phyloP scores from a whole-genome alignment of 2,329 filamentous ascomycete species.

The Epichloe coenophiala region DNA sequence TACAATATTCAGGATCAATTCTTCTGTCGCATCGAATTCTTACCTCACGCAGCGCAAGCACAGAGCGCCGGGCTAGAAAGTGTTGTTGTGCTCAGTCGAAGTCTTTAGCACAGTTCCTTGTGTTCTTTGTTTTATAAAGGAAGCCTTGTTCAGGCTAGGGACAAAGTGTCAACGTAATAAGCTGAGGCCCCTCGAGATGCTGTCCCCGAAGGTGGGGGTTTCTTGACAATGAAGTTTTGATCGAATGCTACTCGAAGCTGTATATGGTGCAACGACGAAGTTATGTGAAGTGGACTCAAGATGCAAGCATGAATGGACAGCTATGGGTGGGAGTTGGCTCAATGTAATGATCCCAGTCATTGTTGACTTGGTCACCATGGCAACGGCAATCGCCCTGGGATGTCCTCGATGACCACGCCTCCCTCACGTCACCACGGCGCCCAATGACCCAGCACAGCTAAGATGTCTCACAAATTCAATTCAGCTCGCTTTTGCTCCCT shows the following conservation, averaged over 20 bases:
- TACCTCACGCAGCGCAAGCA: slow-evolving; percentile 77
- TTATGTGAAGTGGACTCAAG: slow-evolving; percentile 10
- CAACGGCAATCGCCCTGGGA: slow-evolving; percentile 12
- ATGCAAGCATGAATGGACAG: slow-evolving; percentile 13
- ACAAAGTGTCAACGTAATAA: slow-evolving; percentile 8
- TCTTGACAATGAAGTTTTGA: neutral
- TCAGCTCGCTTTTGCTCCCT: neutral
- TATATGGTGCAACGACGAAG: slow-evolving; percentile 7
- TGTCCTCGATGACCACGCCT: neutral
- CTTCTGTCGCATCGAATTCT: slow-evolving; percentile 12
- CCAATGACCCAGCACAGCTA: slow-evolving; percentile 2
- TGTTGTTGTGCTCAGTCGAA: slow-evolving; percentile 35
- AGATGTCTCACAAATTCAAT: slow-evolving; percentile 4
- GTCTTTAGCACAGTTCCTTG: slow-evolving; percentile 16
- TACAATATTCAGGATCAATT: neutral
- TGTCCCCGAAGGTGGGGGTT: slow-evolving; percentile 7
- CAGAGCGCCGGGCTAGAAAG: slow-evolving; percentile 58
- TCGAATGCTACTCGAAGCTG: slow-evolving; percentile 1
- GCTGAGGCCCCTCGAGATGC: slow-evolving; percentile 9
- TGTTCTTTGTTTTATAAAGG: slow-evolving; percentile 7
- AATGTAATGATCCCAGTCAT: slow-evolving; percentile 12
- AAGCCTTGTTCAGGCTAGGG: slow-evolving; percentile 21
- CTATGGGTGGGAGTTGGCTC: slow-evolving; percentile 10
- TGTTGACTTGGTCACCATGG: slow-evolving; percentile 22
- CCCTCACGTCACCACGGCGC: slow-evolving; percentile 10